Evolutionary conservation across 2,329 filamentous ascomycete genomes (phyloP).

Genomic region (Diaporthe helianthi): DNA sequence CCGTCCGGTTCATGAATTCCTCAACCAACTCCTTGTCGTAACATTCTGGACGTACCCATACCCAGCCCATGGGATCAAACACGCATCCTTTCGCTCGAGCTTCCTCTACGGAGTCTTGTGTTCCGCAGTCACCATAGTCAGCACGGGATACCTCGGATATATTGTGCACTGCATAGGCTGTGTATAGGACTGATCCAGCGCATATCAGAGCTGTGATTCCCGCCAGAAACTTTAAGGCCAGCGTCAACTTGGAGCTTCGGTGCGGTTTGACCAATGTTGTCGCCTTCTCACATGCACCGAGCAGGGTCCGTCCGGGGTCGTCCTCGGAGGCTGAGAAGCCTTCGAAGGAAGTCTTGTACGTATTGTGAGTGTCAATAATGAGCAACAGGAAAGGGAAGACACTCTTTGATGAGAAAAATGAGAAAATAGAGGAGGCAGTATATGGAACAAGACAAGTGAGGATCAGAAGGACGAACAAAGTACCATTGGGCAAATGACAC

Average conservation of each 20-base stretch:
- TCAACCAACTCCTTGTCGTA: conserved; percentile 34
- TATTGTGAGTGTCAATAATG: neutral
- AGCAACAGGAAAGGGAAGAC: neutral
- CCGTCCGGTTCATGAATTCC: conserved; percentile 35
- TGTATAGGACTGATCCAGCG: conserved; percentile 12
- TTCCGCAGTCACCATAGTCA: conserved; percentile 34
- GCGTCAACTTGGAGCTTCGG: neutral
- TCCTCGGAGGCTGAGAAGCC: neutral
- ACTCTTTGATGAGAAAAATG: neutral
- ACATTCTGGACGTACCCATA: conserved; percentile 36
- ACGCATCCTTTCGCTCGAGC: conserved; percentile 35
- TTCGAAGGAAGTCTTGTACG: conserved; percentile 14
- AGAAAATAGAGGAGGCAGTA: neutral
- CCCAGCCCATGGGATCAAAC: conserved; percentile 36
- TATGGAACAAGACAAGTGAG: neutral
- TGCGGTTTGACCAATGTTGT: neutral
- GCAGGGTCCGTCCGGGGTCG: conserved; percentile 11
- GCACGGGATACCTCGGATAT: neutral
- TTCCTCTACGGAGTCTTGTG: conserved; percentile 29
- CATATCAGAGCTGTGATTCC: conserved; percentile 13
- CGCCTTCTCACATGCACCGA: conserved; percentile 9
- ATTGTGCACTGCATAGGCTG: neutral
- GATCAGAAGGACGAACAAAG: neutral
- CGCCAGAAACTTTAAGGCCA: conserved; percentile 9
- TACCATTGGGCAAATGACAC: neutral